These are phyloP conservation scores for Apiotrichum siamense DNA, from an alignment of 1,284 basidiomycete genomes.

Conservation along the genomic window DNA sequence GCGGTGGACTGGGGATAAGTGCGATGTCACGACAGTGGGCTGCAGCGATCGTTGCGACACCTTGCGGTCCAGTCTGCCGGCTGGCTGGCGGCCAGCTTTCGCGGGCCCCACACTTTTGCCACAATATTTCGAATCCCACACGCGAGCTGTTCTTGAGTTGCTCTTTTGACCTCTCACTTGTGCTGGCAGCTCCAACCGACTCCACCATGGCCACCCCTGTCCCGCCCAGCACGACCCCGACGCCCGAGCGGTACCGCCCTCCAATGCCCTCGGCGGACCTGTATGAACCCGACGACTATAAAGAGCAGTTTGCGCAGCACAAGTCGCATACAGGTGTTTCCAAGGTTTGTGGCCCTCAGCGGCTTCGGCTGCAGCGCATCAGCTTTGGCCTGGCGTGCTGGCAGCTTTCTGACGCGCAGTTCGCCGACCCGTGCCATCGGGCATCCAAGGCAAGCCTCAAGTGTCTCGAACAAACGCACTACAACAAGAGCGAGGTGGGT, in stretches of 20 bases:
- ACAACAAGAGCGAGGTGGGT: conserved; percentile 45
- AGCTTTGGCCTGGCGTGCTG: not conserved
- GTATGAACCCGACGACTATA: conserved; percentile 43
- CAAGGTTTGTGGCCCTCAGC: conserved; percentile 24
- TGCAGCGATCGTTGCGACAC: not conserved
- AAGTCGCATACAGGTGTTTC: conserved; percentile 15
- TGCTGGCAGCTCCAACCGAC: not conserved
- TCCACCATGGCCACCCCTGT: conserved; percentile 42
- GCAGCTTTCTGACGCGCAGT: conserved; percentile 22
- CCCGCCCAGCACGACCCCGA: conserved; percentile 36
- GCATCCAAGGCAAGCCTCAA: conserved; percentile 43
- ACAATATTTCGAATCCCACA: too few relatives aligned
- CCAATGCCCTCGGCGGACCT: conserved; percentile 31
- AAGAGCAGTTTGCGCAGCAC: conserved; percentile 35
- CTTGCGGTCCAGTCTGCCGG: too few relatives aligned
- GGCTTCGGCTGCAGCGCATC: not conserved
- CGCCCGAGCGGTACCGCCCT: conserved; percentile 29
- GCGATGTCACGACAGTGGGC: not conserved
- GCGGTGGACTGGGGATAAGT: not conserved
- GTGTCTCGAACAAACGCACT: conserved; percentile 45
- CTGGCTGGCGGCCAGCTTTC: too few relatives aligned
- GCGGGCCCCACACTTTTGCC: too few relatives aligned
- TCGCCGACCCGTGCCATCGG: conserved; percentile 43
- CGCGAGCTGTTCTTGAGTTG: not conserved
- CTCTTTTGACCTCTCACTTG: not conserved